phyloP scores from a whole-genome alignment of 768 basidiomycete species.

The Lenzites betulinus region DNA sequence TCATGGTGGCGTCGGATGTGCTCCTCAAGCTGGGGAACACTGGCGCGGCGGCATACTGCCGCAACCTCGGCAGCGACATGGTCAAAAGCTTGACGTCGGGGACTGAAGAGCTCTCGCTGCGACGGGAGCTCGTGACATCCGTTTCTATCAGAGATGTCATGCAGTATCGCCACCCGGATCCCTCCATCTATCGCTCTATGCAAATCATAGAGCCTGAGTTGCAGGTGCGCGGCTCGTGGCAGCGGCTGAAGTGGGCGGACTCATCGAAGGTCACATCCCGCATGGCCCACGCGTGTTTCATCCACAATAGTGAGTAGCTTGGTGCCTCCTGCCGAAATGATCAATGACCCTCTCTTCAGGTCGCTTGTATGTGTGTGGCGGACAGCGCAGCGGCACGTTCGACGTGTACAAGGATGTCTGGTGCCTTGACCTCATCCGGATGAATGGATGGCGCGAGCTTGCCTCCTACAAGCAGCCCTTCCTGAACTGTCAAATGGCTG shows the following conservation, averaged over 20 bases:
- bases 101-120: constrained; percentile 4
- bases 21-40: constrained; percentile 39
- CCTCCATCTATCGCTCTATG: constrained; percentile 7
- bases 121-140: not conserved
- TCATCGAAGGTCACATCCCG: constrained; percentile 32
- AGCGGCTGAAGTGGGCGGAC: constrained; percentile 32
- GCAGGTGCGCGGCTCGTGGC: constrained; percentile 42
- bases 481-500: constrained; percentile 19
- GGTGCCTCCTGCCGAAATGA: not conserved
- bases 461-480: constrained; percentile 13
- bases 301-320: constrained; percentile 23
- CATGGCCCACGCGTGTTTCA: constrained; percentile 26
- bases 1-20: constrained; percentile 29
- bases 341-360: constrained; percentile 4
- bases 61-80: constrained; percentile 19
- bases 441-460: constrained; percentile 23
- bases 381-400: constrained; percentile 17
- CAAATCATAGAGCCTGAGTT: constrained; percentile 10
- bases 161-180: constrained; percentile 21
- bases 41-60: constrained; percentile 32
- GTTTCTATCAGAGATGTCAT: not conserved
- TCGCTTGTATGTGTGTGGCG: constrained; percentile 22
- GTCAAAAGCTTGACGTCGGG: not conserved
- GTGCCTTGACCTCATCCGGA: constrained; percentile 23
- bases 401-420: constrained; percentile 20